Evolutionary conservation across 2,329 filamentous ascomycete genomes (phyloP).

Genomic region (Monilinia aucupariae): DNA sequence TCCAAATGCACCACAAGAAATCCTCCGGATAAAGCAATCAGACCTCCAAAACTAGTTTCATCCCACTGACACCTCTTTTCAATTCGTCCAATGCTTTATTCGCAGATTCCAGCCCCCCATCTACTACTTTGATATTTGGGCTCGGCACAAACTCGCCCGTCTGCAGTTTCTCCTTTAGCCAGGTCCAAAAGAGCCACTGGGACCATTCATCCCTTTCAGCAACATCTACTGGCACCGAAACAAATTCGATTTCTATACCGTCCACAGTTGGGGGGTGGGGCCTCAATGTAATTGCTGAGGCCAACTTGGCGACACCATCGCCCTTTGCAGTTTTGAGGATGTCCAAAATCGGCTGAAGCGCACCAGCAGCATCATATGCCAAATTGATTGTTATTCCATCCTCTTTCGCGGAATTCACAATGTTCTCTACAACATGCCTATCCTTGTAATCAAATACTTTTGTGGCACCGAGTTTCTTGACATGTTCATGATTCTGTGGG

Average conservation of each 20-base stretch:
- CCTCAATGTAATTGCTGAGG: conserved; percentile 50
- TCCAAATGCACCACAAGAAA: background rate
- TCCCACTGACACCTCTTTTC: conserved; percentile 40
- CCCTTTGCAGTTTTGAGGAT: conserved; percentile 49
- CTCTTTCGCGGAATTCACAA: conserved; percentile 29
- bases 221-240: conserved; percentile 46
- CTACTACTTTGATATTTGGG: conserved; percentile 38
- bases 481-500: conserved; percentile 23
- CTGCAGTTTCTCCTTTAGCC: conserved; percentile 27
- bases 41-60: conserved; percentile 36
- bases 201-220: conserved; percentile 36
- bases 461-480: conserved; percentile 22
- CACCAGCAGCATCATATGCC: conserved; percentile 15
- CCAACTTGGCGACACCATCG: conserved; percentile 44
- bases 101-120: conserved; percentile 35
- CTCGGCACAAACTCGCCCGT: conserved; percentile 32
- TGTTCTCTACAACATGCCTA: conserved; percentile 22
- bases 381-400: conserved; percentile 10
- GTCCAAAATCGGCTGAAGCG: conserved; percentile 39
- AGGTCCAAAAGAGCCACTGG: conserved; percentile 22
- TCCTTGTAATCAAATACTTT: conserved; percentile 25
- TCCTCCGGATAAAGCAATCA: background rate
- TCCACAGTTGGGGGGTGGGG: conserved; percentile 35
- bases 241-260: conserved; percentile 6
- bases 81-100: conserved; percentile 40